A percentile compares a stretch with the other conserved stretches of the same genome.
These are phyloP conservation scores for Boletus eberwhitei DNA, from an alignment of 768 basidiomycete genomes.

Conservation along the genomic window DNA sequence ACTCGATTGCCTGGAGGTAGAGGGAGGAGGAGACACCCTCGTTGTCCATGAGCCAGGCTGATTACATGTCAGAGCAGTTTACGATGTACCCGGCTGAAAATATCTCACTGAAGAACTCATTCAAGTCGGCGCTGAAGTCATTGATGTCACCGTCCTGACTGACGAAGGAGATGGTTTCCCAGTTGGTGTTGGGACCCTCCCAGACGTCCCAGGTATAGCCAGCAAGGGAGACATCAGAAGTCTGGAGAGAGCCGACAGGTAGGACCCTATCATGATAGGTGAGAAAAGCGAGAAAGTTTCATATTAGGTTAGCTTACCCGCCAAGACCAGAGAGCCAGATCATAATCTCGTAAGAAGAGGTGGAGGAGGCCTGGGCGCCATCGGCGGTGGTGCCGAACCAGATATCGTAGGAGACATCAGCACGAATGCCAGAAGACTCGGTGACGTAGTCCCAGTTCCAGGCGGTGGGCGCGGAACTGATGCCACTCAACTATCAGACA, in stretches of 20 bases:
- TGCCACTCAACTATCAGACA: constrained; percentile 35
- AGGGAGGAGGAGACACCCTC: constrained; percentile 48
- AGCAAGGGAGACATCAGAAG: constrained; percentile 39
- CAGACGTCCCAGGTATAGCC: constrained; percentile 57
- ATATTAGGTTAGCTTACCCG: constrained; percentile 34
- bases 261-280: constrained; percentile 39
- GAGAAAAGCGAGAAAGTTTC: not conserved
- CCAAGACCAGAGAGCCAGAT: constrained; percentile 59
- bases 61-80: not conserved
- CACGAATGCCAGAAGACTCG: constrained; percentile 44
- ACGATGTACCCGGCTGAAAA: not conserved
- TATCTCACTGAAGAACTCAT: constrained; percentile 50
- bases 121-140: constrained; percentile 50
- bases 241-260: constrained; percentile 48
- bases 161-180: constrained; percentile 57
- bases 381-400: constrained; percentile 46
- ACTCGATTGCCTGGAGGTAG: constrained; percentile 51
- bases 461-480: constrained; percentile 44
- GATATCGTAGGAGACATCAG: constrained; percentile 58
- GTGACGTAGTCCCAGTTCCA: constrained; percentile 51
- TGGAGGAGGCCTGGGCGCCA: constrained; percentile 44
- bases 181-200: constrained; percentile 51
- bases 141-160: constrained; percentile 45
- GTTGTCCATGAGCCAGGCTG: constrained; percentile 45
- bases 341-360: constrained; percentile 57